A percentile compares a stretch with the other conserved stretches of the same genome.
Evolutionary conservation across 768 basidiomycete genomes (phyloP).

Genomic region (Boletus rufocinnamomeus): DNA sequence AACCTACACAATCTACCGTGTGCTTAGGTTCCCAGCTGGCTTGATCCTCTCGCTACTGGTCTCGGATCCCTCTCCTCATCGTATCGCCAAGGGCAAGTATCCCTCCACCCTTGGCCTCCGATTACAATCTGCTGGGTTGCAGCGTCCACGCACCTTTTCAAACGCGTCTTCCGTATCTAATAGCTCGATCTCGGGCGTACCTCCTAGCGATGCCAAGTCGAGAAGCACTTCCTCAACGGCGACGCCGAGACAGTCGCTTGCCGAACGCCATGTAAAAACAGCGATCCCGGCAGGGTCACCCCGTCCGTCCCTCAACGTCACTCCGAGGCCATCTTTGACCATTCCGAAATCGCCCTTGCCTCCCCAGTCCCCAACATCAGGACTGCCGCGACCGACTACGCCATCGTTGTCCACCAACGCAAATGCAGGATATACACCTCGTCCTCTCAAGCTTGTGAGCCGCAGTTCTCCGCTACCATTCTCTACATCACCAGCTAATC

Average conservation of each 20-base stretch:
- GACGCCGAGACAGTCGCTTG: constrained; percentile 15
- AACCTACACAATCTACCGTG: no score
- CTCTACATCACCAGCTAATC: constrained; percentile 1
- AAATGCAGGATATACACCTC: constrained; percentile 20
- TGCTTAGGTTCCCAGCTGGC: no score
- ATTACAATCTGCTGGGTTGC: constrained; percentile 10
- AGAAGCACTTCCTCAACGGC: constrained; percentile 14
- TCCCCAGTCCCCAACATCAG: constrained; percentile 15
- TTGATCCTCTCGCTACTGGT: no score
- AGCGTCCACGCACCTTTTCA: constrained; percentile 38
- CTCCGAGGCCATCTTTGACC: constrained; percentile 28
- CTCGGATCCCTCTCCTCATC: no score
- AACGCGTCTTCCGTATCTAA: constrained; percentile 32
- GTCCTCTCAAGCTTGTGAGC: constrained; percentile 30
- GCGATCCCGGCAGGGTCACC: constrained; percentile 11
- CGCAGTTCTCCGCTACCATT: constrained; percentile 17
- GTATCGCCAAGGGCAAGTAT: no score
- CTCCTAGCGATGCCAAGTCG: constrained; percentile 8
- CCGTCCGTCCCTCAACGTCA: constrained; percentile 23
- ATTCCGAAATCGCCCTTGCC: constrained; percentile 30
- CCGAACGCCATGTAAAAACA: constrained; percentile 10
- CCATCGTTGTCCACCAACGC: constrained; percentile 11
- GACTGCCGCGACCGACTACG: constrained; percentile 25
- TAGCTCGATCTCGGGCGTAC: constrained; percentile 16
- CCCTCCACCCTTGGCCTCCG: constrained; percentile 21